Base-by-base conservation (phyloP, 2,329 filamentous ascomycete species). In the Geosmithia flava region DNA sequence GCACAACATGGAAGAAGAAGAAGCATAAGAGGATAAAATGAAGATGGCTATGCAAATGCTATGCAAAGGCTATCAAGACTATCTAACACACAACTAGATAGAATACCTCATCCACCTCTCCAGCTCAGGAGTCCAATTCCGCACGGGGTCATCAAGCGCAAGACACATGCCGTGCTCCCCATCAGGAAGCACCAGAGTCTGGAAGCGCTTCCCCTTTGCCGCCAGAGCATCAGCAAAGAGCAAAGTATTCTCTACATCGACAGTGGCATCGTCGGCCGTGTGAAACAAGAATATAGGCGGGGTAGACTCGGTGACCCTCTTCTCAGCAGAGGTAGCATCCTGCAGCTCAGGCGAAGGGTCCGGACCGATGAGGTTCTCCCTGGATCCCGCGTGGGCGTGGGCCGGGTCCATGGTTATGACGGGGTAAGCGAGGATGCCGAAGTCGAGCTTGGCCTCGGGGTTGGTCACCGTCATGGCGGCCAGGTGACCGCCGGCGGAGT, bases 271-370 rank as follows among this genome's bases (percentile, higher is more conserved):
- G 45, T 62, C 58, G 43, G 58, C 51, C 2, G 59, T 59, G 50
- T 62, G 60, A 50, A 63, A 65, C n/a, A 62, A 27, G 53, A 68
- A 67, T 4, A 58, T 61, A 30, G 62, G 61, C 50, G 56, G 62
- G 50, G 57, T 58, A 16, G 46, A 39, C 5, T 27, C 48, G 7
- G 49, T 50, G 2, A 62, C 58, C 8, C 49, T 54, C 20, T 54
- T 56, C 50, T 61, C 54, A 11, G 59, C 58, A 7, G 53, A 58
- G 49, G 59, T 51, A 17, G 43, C 27, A 3, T 44, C 40, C 7
- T 53, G 47, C 48, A 53, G 48, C 33, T 54, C 54, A 7, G 48
- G 44, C n/a, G 48, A 47, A 15, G 54, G 47, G n/a, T 53, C 40
- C 29, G 48, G 42, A 7, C 54, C 54, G 11, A 56, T 45, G 16